Evolutionary conservation across 495 filamentous ascomycete species (phyloP).

Genomic region (Haplographium delicatum): DNA sequence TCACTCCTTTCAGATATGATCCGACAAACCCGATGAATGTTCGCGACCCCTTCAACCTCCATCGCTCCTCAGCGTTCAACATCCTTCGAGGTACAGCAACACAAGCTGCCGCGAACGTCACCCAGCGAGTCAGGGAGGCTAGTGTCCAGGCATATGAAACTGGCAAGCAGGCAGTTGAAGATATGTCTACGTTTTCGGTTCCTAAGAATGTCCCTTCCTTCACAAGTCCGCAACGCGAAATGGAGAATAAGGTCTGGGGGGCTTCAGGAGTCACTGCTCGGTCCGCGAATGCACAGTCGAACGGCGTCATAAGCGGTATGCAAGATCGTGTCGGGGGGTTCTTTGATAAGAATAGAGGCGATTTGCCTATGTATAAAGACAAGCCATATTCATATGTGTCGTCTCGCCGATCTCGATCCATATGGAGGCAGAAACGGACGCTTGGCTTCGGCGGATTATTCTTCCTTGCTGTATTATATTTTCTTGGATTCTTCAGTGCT

Average conservation of each 20-base stretch:
- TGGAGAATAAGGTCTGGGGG: constrained; percentile 66
- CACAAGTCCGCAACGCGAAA: constrained; percentile 57
- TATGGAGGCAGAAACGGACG: constrained; percentile 49
- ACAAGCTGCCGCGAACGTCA: constrained; percentile 34
- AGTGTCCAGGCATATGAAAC: constrained; percentile 38
- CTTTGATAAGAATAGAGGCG: constrained; percentile 43
- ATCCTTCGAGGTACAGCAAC: constrained; percentile 39
- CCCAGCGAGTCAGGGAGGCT: constrained; percentile 36
- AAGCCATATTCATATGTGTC: constrained; percentile 77
- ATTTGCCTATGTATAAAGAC: constrained; percentile 96
- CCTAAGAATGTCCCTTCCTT: constrained; percentile 69
- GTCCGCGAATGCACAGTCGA: constrained; percentile 27
- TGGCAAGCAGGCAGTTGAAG: constrained; percentile 35
- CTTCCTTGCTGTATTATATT: constrained; percentile 49
- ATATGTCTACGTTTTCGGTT: constrained; percentile 59
- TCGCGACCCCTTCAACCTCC: constrained; percentile 47
- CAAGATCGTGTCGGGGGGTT: constrained; percentile 38
- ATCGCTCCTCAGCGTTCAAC: constrained; percentile 39
- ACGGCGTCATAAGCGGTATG: constrained; percentile 36
- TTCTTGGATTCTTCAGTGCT: constrained; percentile 47
- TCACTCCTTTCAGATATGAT: constrained; percentile 23
- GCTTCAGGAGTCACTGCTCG: constrained; percentile 33
- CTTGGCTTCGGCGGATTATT: constrained; percentile 43
- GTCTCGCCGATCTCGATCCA: constrained; percentile 41
- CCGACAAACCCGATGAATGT: constrained; percentile 41